These are phyloP conservation scores for Rhizomucor miehei DNA, from an alignment of 371 early-diverging fungal species.

Conservation along the genomic window DNA sequence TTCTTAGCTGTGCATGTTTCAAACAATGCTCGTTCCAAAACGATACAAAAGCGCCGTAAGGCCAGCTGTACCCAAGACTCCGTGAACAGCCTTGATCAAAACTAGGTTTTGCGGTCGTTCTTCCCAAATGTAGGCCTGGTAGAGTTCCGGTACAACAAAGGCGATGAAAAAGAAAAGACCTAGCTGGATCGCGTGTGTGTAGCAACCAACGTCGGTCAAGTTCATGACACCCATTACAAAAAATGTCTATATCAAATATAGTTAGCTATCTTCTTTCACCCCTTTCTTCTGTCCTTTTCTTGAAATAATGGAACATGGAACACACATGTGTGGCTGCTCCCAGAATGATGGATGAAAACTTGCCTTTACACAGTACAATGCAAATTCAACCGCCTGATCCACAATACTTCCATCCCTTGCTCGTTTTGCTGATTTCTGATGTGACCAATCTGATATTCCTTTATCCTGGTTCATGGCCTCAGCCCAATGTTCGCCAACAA, in stretches of 20 bases:
- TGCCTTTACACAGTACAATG: slow-evolving; percentile 12
- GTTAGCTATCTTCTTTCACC: too few species aligned
- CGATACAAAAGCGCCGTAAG: slow-evolving; percentile 9
- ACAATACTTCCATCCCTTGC: neutral
- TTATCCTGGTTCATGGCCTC: slow-evolving; percentile 4
- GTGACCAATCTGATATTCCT: neutral
- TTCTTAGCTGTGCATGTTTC: neutral
- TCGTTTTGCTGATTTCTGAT: neutral
- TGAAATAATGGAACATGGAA: too few species aligned
- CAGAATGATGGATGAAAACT: neutral
- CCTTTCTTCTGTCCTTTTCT: neutral
- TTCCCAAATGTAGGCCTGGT: slow-evolving; percentile 11
- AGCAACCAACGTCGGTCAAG: slow-evolving; percentile 11
- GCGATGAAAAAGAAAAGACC: slow-evolving; percentile 16
- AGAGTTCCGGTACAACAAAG: slow-evolving; percentile 11
- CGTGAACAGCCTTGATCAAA: slow-evolving; percentile 7
- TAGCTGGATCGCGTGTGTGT: slow-evolving; percentile 14
- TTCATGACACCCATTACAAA: slow-evolving; percentile 22
- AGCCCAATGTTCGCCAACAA: slow-evolving; percentile 6
- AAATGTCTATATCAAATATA: slow-evolving; percentile 12
- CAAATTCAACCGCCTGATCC: slow-evolving; percentile 7
- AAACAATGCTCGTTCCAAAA: slow-evolving; percentile 15
- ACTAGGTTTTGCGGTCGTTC: slow-evolving; percentile 6
- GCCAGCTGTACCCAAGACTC: slow-evolving; percentile 13
- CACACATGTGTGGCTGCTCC: too few species aligned